phyloP scores from a whole-genome alignment of 768 basidiomycete species.

The Hygrophorus russula region DNA sequence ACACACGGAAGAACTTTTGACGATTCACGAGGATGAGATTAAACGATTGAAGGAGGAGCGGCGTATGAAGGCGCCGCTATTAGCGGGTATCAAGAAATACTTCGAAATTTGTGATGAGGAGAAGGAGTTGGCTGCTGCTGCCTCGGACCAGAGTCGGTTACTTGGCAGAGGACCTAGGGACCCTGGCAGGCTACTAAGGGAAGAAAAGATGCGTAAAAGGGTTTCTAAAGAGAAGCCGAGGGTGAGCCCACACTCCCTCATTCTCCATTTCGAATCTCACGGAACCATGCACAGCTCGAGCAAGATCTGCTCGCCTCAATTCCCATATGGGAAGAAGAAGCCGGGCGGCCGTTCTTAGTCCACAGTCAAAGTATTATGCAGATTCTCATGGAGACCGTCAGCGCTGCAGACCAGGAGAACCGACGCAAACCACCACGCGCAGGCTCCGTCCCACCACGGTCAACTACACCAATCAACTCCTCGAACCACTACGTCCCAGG shows the following conservation, averaged over 20 bases:
- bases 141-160: slow-evolving; percentile 71
- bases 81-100: slow-evolving; percentile 76
- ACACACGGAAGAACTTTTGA: slow-evolving; percentile 79
- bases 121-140: slow-evolving; percentile 74
- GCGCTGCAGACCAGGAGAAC: slow-evolving; percentile 75
- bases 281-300: slow-evolving; percentile 51
- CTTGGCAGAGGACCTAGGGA: slow-evolving; percentile 74
- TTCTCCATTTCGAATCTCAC: neutral
- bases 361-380: slow-evolving; percentile 76
- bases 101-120: slow-evolving; percentile 86
- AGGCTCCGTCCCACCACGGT: slow-evolving; percentile 49
- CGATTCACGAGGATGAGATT: slow-evolving; percentile 80
- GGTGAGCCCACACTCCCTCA: slow-evolving; percentile 32
- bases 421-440: slow-evolving; percentile 42
- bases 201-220: slow-evolving; percentile 96
- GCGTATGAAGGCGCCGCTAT: slow-evolving; percentile 62
- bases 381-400: slow-evolving; percentile 61
- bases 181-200: slow-evolving; percentile 76
- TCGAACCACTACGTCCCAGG: slow-evolving; percentile 27
- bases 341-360: slow-evolving; percentile 69
- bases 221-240: slow-evolving; percentile 88
- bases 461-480: slow-evolving; percentile 42
- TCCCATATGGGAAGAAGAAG: slow-evolving; percentile 77
- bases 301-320: slow-evolving; percentile 71
- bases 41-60: slow-evolving; percentile 72